A percentile compares a stretch with the other conserved stretches of the same genome.
Evolutionary conservation across 257 asterid genomes (phyloP).

Genomic region (Nicotiana otophora): DNA sequence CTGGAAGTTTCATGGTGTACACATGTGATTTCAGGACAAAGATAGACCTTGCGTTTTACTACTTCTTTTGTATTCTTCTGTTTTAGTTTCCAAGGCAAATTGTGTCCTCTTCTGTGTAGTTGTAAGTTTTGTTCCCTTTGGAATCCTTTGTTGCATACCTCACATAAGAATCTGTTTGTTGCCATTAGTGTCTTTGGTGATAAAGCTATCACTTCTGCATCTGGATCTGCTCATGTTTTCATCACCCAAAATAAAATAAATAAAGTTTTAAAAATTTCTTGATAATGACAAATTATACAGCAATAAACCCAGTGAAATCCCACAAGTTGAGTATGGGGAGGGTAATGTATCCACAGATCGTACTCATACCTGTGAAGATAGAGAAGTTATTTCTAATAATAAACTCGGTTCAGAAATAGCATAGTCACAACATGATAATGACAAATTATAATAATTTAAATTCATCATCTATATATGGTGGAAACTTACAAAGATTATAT

Average conservation of each 20-base stretch:
- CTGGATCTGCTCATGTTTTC: slow-evolving; percentile 42
- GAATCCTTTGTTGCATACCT: slow-evolving; percentile 81
- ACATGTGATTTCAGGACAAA: slow-evolving; percentile 78
- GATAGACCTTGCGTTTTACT: slow-evolving; percentile 54
- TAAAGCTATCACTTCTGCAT: slow-evolving; percentile 66
- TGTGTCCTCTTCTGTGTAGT: slow-evolving; percentile 77
- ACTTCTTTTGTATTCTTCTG: slow-evolving; percentile 58
- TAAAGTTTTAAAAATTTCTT: background rate
- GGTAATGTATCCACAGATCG: too few relatives aligned
- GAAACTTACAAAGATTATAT: background rate
- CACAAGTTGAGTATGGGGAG: too few relatives aligned
- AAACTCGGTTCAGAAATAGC: too few relatives aligned
- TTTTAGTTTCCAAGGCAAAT: slow-evolving; percentile 71
- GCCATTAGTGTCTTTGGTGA: slow-evolving; percentile 86
- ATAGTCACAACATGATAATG: too few relatives aligned
- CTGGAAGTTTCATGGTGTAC: slow-evolving; percentile 73
- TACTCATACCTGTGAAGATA: too few relatives aligned
- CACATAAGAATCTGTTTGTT: slow-evolving; percentile 68
- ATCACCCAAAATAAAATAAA: background rate
- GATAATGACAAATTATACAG: too few relatives aligned
- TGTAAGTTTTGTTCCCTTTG: slow-evolving; percentile 87
- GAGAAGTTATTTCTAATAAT: too few relatives aligned
- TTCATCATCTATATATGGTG: background rate
- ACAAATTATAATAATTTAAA: too few relatives aligned
- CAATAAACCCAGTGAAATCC: too few relatives aligned